These are phyloP conservation scores for Zarea fungicola DNA, from an alignment of 2,329 filamentous ascomycete species.

Conservation along the genomic window DNA sequence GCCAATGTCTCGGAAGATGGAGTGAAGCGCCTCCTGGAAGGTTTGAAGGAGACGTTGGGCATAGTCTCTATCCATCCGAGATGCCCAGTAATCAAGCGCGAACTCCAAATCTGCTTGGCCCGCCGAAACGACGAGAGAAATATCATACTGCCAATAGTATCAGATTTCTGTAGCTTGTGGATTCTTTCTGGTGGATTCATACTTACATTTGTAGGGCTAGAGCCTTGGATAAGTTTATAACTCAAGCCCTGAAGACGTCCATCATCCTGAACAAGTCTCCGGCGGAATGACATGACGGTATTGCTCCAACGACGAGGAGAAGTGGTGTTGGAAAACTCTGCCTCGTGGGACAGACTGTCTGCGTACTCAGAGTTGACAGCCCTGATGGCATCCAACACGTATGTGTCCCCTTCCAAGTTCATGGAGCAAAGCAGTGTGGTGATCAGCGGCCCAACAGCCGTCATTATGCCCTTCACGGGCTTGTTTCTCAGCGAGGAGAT, in stretches of 20 bases:
- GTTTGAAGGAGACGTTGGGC: constrained; percentile 5
- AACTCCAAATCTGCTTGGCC: constrained; percentile 9
- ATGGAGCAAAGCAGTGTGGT: constrained; percentile 12
- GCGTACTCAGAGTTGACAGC: constrained; percentile 7
- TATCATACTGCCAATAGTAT: constrained; percentile 6
- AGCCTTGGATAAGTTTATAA: constrained; percentile 8
- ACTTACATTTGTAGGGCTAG: constrained; percentile 12
- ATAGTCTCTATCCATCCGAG: constrained; percentile 10
- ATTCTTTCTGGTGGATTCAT: background rate
- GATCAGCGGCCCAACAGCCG: constrained; percentile 11
- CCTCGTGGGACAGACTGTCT: constrained; percentile 10
- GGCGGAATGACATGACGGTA: constrained; percentile 12
- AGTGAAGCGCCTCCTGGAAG: constrained; percentile 8
- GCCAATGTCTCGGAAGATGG: constrained; percentile 9
- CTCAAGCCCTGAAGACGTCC: constrained; percentile 6
- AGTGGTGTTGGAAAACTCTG: constrained; percentile 5
- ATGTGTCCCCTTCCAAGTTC: constrained; percentile 6
- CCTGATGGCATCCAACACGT: constrained; percentile 9
- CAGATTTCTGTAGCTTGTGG: background rate
- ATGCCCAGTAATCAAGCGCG: constrained; percentile 8
- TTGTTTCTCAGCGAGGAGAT: constrained; percentile 9
- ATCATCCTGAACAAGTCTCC: constrained; percentile 9
- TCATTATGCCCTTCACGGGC: constrained; percentile 11
- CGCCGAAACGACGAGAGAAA: constrained; percentile 10
- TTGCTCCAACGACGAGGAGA: constrained; percentile 11